phyloP scores from a whole-genome alignment of 129 eudicot species.

The Helianthus annuus region DNA sequence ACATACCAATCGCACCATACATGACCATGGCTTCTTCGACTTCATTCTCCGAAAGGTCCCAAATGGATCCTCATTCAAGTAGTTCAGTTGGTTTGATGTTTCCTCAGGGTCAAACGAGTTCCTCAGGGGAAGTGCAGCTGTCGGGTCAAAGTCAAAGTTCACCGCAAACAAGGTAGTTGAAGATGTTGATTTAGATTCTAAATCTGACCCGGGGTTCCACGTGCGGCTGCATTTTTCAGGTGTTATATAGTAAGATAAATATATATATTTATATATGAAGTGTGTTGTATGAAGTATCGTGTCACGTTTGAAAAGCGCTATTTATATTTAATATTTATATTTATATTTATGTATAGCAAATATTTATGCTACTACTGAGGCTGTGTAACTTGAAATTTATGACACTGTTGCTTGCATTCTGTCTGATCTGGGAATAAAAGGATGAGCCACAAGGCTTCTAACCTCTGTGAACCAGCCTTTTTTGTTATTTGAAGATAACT shows the following conservation, averaged over 20 bases:
- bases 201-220: slow-evolving; percentile 28
- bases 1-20: slow-evolving; percentile 66
- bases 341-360: slow-evolving; percentile 35
- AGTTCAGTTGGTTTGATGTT: slow-evolving; percentile 39
- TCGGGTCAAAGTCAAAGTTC: slow-evolving; percentile 46
- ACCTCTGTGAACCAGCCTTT: background rate
- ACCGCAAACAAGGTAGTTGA: slow-evolving; percentile 40
- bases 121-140: slow-evolving; percentile 32
- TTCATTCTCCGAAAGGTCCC: slow-evolving; percentile 53
- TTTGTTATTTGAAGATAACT: background rate
- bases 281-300: slow-evolving; percentile 40
- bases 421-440: slow-evolving; percentile 37
- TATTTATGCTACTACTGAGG: slow-evolving; percentile 33
- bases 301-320: slow-evolving; percentile 24
- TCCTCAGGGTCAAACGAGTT: slow-evolving; percentile 40
- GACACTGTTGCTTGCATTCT: slow-evolving; percentile 42
- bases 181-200: slow-evolving; percentile 20
- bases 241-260: slow-evolving; percentile 36
- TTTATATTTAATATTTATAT: slow-evolving; percentile 5
- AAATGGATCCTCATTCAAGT: slow-evolving; percentile 48
- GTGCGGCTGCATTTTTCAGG: slow-evolving; percentile 28
- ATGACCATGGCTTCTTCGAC: slow-evolving; percentile 42
- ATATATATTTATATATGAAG: slow-evolving; percentile 22
- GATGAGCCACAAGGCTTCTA: slow-evolving; percentile 28
- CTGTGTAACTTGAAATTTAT: slow-evolving; percentile 40